Conservation (phyloP, 805 yeast species). For the Barnettozyma populi region DNA sequence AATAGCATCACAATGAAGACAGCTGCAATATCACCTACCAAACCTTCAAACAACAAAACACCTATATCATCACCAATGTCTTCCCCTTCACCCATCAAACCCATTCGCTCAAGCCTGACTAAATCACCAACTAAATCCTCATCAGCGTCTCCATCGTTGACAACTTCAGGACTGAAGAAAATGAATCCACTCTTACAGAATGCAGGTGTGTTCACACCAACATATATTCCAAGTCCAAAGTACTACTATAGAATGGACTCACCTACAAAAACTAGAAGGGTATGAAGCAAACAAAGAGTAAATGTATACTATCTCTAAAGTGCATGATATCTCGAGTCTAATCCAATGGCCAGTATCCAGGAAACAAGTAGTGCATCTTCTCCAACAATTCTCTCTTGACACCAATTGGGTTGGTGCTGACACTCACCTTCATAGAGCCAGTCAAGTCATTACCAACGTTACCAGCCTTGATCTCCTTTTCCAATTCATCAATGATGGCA, state of each 20-base stretch:
- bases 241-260: constrained; percentile 28
- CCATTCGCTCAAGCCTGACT: background rate
- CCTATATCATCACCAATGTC: constrained; percentile 27
- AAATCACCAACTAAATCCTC: constrained; percentile 19
- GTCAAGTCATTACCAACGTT: constrained; percentile 63
- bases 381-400: constrained; percentile 67
- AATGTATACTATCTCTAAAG: background rate
- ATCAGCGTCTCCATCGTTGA: background rate
- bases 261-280: constrained; percentile 26
- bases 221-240: constrained; percentile 27
- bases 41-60: constrained; percentile 13
- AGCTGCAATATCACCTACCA: background rate
- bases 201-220: constrained; percentile 16
- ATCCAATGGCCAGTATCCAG: constrained; percentile 77
- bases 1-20: background rate
- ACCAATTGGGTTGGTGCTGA: constrained; percentile 70
- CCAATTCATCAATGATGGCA: constrained; percentile 60
- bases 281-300: constrained; percentile 1
- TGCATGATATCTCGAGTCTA: background rate
- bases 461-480: constrained; percentile 52
- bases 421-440: constrained; percentile 76
- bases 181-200: constrained; percentile 1
- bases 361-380: constrained; percentile 83
- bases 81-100: constrained; percentile 19
- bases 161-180: background rate